phyloP scores from a whole-genome alignment of 1,284 basidiomycete genomes.

The Naganishia sp. region DNA sequence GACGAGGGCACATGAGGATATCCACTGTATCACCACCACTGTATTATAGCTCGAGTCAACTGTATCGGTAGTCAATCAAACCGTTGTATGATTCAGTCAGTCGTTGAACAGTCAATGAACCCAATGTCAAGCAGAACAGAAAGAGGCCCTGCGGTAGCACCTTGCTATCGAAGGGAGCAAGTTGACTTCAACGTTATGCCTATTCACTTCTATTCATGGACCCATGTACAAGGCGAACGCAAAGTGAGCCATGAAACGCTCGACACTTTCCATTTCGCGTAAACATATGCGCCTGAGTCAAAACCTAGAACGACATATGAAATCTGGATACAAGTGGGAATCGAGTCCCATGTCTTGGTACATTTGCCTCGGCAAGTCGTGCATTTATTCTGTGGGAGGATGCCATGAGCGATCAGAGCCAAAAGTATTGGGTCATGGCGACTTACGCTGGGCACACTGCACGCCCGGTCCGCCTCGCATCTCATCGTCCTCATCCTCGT shows the following conservation, averaged over 20 bases:
- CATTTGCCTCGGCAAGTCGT: slow-evolving; percentile 1
- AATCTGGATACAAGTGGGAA: slow-evolving; percentile 24
- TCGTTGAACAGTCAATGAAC: too few relatives aligned
- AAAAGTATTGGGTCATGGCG: neutral
- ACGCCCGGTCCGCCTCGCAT: slow-evolving; percentile 51
- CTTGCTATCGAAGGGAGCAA: neutral
- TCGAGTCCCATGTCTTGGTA: slow-evolving; percentile 11
- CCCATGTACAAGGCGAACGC: neutral
- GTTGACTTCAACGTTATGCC: neutral
- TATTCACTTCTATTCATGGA: neutral
- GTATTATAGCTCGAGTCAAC: slow-evolving; percentile 4
- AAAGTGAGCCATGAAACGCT: neutral
- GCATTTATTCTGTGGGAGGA: slow-evolving; percentile 10
- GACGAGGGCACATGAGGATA: neutral
- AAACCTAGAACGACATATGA: slow-evolving; percentile 16
- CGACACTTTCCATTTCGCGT: neutral
- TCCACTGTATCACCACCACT: slow-evolving; percentile 8
- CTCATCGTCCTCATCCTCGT: slow-evolving; percentile 42
- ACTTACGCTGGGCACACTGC: slow-evolving; percentile 57
- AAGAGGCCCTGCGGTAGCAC: neutral
- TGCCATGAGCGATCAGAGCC: neutral
- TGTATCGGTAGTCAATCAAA: neutral
- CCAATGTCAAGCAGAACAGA: neutral
- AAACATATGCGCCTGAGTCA: neutral
- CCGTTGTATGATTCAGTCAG: neutral